Evolutionary conservation across 1,139 yeast species (phyloP).

Genomic region (Sugiyamaella pinicola): DNA sequence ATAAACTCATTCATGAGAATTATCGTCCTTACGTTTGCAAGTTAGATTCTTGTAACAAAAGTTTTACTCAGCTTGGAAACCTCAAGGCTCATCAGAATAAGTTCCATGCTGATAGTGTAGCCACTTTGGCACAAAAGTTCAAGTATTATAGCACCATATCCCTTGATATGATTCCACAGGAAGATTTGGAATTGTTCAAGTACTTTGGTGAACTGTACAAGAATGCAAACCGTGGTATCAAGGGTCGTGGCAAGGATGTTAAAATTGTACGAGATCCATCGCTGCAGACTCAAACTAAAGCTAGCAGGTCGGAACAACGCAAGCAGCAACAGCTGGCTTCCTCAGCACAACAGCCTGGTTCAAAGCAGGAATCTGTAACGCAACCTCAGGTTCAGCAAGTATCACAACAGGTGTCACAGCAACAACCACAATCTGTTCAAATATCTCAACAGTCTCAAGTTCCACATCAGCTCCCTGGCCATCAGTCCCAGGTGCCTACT

Average conservation of each 20-base stretch:
- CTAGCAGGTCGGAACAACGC: constrained; percentile 14
- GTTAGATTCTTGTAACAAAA: constrained; percentile 78
- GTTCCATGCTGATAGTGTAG: constrained; percentile 74
- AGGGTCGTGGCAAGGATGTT: constrained; percentile 76
- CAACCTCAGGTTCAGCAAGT: constrained; percentile 10
- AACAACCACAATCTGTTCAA: constrained; percentile 2
- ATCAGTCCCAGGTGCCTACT: not conserved
- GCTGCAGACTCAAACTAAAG: constrained; percentile 12
- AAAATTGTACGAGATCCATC: constrained; percentile 28
- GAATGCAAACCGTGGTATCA: constrained; percentile 85
- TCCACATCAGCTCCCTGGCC: constrained; percentile 4
- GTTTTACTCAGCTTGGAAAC: constrained; percentile 89
- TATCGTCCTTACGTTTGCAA: constrained; percentile 78
- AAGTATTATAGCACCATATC: constrained; percentile 32
- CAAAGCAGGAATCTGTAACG: constrained; percentile 5
- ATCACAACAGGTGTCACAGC: constrained; percentile 12
- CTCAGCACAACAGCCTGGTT: constrained; percentile 11
- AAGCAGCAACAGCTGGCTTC: constrained; percentile 6
- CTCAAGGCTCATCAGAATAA: constrained; percentile 91
- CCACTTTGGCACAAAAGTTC: constrained; percentile 55
- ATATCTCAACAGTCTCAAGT: constrained; percentile 20
- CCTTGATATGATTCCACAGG: constrained; percentile 50
- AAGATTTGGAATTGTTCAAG: constrained; percentile 67
- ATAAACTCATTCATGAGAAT: constrained; percentile 76
- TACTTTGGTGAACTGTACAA: constrained; percentile 82